Percentiles rank a stretch among this genome's conserved stretches.
Conservation (phyloP, 352 stramenopile genomes). For the Pythium myriotylum region DNA sequence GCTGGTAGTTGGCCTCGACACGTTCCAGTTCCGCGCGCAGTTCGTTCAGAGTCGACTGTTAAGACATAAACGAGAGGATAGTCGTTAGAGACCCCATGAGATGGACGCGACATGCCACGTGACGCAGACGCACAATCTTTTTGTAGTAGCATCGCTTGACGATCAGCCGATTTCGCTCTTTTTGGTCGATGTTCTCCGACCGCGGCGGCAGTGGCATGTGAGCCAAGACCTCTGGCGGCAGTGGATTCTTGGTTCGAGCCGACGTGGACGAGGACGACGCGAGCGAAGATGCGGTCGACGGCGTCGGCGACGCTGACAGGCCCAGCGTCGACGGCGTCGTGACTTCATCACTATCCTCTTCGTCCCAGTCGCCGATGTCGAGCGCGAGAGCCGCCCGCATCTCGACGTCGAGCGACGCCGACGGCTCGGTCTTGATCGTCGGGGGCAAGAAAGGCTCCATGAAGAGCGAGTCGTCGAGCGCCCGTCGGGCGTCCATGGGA, state of each 20-base stretch:
- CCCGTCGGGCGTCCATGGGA: conserved; percentile 11
- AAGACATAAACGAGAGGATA: neutral
- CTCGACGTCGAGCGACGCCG: conserved; percentile 14
- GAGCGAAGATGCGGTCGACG: conserved; percentile 8
- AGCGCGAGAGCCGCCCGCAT: conserved; percentile 26
- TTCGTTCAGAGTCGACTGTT: conserved; percentile 59
- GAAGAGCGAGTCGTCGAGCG: neutral
- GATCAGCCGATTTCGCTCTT: conserved; percentile 37
- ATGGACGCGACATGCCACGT: too few species aligned
- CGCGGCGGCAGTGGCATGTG: conserved; percentile 30
- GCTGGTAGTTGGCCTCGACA: conserved; percentile 48
- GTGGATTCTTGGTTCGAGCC: conserved; percentile 3
- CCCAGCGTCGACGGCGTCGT: neutral
- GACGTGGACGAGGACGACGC: neutral
- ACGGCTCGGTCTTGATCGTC: conserved; percentile 14
- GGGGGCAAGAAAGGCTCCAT: neutral
- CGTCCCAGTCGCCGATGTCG: conserved; percentile 20
- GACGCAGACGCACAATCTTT: conserved; percentile 62
- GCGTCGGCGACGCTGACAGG: conserved; percentile 2
- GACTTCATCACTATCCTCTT: conserved; percentile 7
- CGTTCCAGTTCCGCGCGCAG: conserved; percentile 47
- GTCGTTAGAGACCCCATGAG: too few species aligned
- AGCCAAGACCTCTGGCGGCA: conserved; percentile 24
- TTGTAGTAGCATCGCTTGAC: conserved; percentile 82
- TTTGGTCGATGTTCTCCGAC: conserved; percentile 24